Evolutionary conservation across 2,329 filamentous ascomycete species (phyloP).

Genomic region (Fusarium annulatum): DNA sequence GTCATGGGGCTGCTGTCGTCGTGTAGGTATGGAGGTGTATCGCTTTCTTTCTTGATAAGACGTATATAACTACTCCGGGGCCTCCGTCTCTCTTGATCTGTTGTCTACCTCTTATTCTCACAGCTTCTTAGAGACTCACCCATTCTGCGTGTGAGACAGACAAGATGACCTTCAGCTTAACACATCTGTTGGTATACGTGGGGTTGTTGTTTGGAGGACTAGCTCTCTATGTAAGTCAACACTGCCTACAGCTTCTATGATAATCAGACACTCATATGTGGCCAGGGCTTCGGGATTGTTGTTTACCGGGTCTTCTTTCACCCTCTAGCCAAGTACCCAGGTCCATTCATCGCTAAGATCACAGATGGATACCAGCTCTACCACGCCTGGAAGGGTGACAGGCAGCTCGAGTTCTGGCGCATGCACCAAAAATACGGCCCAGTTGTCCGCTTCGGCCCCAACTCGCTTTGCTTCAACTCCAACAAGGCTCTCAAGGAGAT

Average conservation of each 20-base stretch:
- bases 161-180: constrained; percentile 46
- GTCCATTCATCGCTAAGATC: constrained; percentile 71
- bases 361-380: constrained; percentile 76
- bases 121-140: constrained; percentile 6
- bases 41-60: constrained; percentile 11
- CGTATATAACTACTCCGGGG: constrained; percentile 12
- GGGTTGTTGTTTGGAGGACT: constrained; percentile 51
- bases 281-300: constrained; percentile 55
- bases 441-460: constrained; percentile 83
- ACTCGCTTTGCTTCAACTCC: constrained; percentile 81
- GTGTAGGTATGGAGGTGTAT: not conserved
- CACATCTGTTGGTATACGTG: constrained; percentile 56
- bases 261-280: constrained; percentile 1
- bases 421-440: constrained; percentile 78
- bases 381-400: constrained; percentile 78
- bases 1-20: constrained; percentile 22
- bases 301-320: constrained; percentile 72
- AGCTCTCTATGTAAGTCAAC: constrained; percentile 56
- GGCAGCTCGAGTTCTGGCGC: constrained; percentile 77
- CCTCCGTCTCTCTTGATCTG: constrained; percentile 14
- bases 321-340: constrained; percentile 72
- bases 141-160: not conserved
- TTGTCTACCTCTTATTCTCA: not conserved
- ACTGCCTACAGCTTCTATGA: not conserved
- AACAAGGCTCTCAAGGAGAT: constrained; percentile 74